Base-by-base conservation (phyloP, 768 basidiomycete genomes). In the Panellus pusillus region DNA sequence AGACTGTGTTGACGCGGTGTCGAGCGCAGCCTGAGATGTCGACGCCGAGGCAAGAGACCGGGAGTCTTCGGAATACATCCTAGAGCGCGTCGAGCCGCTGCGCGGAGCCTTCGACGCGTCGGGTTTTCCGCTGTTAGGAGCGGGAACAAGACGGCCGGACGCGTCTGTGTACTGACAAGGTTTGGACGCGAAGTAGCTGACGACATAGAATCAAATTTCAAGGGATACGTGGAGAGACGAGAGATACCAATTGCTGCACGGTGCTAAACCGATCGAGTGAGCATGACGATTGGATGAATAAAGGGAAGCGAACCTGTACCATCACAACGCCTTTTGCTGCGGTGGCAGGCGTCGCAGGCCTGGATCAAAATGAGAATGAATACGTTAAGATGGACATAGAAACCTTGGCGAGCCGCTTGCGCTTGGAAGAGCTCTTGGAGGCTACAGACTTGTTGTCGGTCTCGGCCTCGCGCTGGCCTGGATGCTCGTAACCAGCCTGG, bases 281-380 rank as follows among this genome's bases (percentile, higher is more conserved):
- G 42, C 44, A 53, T 50, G 47, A 49, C 39, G 43, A 18, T 44
- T 50, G 56, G 43, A 54, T 15, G 52, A 36, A 19, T 37, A 57
- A 41, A 44, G 29, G 49, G 51, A 45, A 35, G 74, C 83, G 54
- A 56, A 86, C 87, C 84, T 56, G 86, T 89, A 29, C 89, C 89
- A 70, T 91, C 89, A 70, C 89, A 91, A 44, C 89, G 82, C 20
- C 90, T 82, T 66, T 92, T 92, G 71, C 83, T 86, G 68, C 87
- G 89, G 66, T 92, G 91, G 67, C 90, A 92, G 48, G 87, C 85
- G 69, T 90, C 87, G 70, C 90, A 91, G 44, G 90, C 79, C 78
- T 80, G 52, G 5, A 43, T 43, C 27, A 44, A 42, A 61, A 55
- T 35, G 55, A 40, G 41, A 50, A 47, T 24, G 24, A 47, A 14